phyloP scores from a whole-genome alignment of 2,329 filamentous ascomycete species.

The Geoglossum cookeanum region DNA sequence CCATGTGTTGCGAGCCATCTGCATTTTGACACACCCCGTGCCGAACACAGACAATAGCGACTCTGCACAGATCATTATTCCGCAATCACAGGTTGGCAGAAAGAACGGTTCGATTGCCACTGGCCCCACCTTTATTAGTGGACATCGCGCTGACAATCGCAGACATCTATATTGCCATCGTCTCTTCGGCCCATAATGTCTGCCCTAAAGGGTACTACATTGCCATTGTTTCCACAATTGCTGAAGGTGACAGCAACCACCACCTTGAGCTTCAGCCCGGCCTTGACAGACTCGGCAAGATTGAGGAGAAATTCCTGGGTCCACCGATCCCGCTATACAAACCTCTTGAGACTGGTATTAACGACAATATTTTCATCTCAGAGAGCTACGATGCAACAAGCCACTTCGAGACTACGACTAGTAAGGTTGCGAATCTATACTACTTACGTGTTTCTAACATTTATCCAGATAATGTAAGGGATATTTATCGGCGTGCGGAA shows the following conservation, averaged over 20 bases:
- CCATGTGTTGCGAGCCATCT: slow-evolving; percentile 89
- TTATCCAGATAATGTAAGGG: slow-evolving; percentile 66
- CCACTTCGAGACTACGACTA: slow-evolving; percentile 82
- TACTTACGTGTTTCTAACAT: slow-evolving; percentile 4
- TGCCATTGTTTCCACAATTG: slow-evolving; percentile 93
- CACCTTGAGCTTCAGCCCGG: slow-evolving; percentile 88
- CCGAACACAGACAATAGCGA: slow-evolving; percentile 77
- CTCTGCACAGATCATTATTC: slow-evolving; percentile 89
- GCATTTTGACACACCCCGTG: slow-evolving; percentile 88
- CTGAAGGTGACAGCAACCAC: slow-evolving; percentile 79
- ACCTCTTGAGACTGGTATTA: slow-evolving; percentile 61
- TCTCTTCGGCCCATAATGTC: slow-evolving; percentile 91
- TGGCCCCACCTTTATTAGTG: not conserved
- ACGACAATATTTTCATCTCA: slow-evolving; percentile 90
- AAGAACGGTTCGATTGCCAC: slow-evolving; percentile 59
- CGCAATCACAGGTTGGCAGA: slow-evolving; percentile 88
- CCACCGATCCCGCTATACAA: slow-evolving; percentile 86
- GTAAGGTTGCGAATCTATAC: slow-evolving; percentile 20
- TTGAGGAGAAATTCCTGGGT: slow-evolving; percentile 95
- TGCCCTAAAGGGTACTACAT: slow-evolving; percentile 99
- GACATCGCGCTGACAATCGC: slow-evolving; percentile 9
- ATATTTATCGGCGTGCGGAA: slow-evolving; percentile 71
- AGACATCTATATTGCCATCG: slow-evolving; percentile 95
- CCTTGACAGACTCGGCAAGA: slow-evolving; percentile 75
- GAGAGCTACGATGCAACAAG: slow-evolving; percentile 97